Evolutionary conservation across 306 rosid species (phyloP).

Genomic region (Coriaria nepalensis): DNA sequence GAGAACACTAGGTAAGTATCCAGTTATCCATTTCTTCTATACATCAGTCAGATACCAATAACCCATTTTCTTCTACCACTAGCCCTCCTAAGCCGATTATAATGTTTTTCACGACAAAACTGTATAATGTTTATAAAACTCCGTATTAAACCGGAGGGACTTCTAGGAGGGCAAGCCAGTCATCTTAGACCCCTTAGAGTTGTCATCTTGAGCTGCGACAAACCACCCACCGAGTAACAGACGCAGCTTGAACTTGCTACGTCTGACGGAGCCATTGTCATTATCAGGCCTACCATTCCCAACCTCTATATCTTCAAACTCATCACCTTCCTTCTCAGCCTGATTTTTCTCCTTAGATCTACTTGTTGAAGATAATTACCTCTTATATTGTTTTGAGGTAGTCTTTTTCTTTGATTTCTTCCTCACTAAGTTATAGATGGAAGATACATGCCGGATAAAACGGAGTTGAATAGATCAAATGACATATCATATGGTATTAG

Average conservation of each 20-base stretch:
- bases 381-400: conserved; percentile 20
- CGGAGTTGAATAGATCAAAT: conserved; percentile 43
- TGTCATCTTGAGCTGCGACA: conserved; percentile 25
- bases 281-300: conserved; percentile 22
- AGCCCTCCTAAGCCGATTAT: neutral
- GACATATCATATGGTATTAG: conserved; percentile 9
- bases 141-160: conserved; percentile 27
- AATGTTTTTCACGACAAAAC: conserved; percentile 29
- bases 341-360: conserved; percentile 17
- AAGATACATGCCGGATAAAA: conserved; percentile 54
- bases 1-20: no score
- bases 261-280: conserved; percentile 13
- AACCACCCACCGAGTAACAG: conserved; percentile 40
- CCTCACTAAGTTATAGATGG: conserved; percentile 27
- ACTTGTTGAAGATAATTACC: conserved; percentile 21
- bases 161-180: conserved; percentile 20
- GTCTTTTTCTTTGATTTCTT: conserved; percentile 28
- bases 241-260: conserved; percentile 17
- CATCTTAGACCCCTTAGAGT: conserved; percentile 19
- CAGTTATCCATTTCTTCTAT: no score
- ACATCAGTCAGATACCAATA: no score
- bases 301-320: conserved; percentile 29
- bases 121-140: conserved; percentile 42
- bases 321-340: conserved; percentile 14
- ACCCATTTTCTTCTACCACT: no score